Evolutionary conservation across 108 stramenopile species (phyloP).

Genomic region (Cyclotella distinguenda): DNA sequence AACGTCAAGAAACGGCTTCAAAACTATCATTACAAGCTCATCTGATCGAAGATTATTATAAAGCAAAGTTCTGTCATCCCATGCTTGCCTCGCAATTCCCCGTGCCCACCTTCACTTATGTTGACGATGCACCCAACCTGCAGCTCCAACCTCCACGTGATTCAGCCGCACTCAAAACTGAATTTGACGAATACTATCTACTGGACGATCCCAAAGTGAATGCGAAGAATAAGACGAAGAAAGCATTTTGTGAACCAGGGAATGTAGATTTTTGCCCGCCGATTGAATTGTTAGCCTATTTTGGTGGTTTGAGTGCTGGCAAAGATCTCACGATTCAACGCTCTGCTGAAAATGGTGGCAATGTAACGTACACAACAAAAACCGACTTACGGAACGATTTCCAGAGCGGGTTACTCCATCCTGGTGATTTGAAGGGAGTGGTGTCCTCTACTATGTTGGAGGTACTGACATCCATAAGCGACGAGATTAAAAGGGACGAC

Average conservation of each 20-base stretch:
- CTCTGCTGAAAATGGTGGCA: conserved; percentile 84
- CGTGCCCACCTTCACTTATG: conserved; percentile 22
- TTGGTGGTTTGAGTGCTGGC: conserved; percentile 50
- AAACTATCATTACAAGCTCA: conserved; percentile 31
- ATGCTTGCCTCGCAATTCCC: conserved; percentile 16
- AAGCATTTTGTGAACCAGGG: conserved; percentile 97
- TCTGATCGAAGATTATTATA: conserved; percentile 48
- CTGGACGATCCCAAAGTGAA: conserved; percentile 90
- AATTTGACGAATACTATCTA: conserved; percentile 82
- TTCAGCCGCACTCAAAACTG: conserved; percentile 74
- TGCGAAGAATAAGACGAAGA: conserved; percentile 96
- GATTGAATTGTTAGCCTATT: conserved; percentile 67
- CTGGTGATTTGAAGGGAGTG: conserved; percentile 93
- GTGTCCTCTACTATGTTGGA: conserved; percentile 75
- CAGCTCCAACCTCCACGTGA: conserved; percentile 59
- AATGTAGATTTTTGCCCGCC: conserved; percentile 89
- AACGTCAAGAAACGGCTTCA: conserved; percentile 20
- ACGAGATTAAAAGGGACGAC: conserved; percentile 77
- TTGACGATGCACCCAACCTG: conserved; percentile 19
- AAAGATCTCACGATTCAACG: conserved; percentile 63
- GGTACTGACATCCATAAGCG: conserved; percentile 82
- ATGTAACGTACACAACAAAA: conserved; percentile 74
- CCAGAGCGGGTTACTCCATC: conserved; percentile 84
- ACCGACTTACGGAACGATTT: conserved; percentile 82
- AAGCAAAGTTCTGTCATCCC: conserved; percentile 35